A percentile compares a stretch with the other conserved stretches of the same genome.
Conservation (phyloP, 2,329 filamentous ascomycete species). For the Cercospora brassicicola region DNA sequence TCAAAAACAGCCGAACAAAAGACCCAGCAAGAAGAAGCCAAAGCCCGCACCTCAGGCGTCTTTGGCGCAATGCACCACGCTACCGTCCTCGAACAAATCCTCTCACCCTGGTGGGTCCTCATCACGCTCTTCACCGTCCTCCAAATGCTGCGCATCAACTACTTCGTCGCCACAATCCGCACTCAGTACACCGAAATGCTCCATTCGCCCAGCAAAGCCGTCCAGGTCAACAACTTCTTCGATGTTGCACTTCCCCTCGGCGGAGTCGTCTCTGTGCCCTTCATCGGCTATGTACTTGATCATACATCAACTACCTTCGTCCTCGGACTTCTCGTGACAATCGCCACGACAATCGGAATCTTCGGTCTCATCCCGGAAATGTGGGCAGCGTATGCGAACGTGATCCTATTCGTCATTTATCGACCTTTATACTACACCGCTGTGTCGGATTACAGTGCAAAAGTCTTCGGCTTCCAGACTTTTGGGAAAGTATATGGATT, state of each 20-base stretch:
- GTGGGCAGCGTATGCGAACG: slow-evolving; percentile 73
- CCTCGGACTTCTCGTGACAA: slow-evolving; percentile 66
- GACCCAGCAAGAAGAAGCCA: slow-evolving; percentile 64
- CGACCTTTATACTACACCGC: slow-evolving; percentile 89
- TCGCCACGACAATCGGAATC: slow-evolving; percentile 72
- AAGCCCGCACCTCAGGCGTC: slow-evolving; percentile 71
- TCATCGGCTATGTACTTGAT: slow-evolving; percentile 79
- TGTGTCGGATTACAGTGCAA: slow-evolving; percentile 82
- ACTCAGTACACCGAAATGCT: slow-evolving; percentile 79
- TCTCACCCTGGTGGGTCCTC: slow-evolving; percentile 78
- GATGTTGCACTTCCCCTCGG: slow-evolving; percentile 81
- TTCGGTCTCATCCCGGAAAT: slow-evolving; percentile 71
- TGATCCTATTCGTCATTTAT: slow-evolving; percentile 79
- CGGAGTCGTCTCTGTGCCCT: slow-evolving; percentile 79
- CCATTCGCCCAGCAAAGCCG: slow-evolving; percentile 59
- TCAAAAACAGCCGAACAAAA: slow-evolving; percentile 64
- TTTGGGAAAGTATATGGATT: slow-evolving; percentile 94
- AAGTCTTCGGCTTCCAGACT: slow-evolving; percentile 88
- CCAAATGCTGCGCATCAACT: slow-evolving; percentile 70
- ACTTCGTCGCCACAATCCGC: slow-evolving; percentile 84
- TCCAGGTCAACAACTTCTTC: slow-evolving; percentile 78
- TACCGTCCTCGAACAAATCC: slow-evolving; percentile 70
- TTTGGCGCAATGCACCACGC: slow-evolving; percentile 82
- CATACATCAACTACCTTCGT: slow-evolving; percentile 71
- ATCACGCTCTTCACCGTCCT: slow-evolving; percentile 74